Base-by-base conservation (phyloP, 2,329 filamentous ascomycete genomes). In the Aspergillus luchuensis region DNA sequence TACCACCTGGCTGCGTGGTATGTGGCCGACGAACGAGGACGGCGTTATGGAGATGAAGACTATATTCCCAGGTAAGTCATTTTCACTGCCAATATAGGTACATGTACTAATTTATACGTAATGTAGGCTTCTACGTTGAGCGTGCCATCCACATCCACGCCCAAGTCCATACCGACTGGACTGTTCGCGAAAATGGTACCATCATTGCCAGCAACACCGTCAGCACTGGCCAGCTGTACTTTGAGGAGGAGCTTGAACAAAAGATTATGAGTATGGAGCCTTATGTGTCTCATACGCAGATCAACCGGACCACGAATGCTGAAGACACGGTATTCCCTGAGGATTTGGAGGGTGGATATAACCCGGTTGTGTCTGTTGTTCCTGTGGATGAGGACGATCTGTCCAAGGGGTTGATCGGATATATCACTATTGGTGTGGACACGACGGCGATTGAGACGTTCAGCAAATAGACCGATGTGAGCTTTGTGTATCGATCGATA, bases 31-130 rank as follows among this genome's bases (percentile, higher is more conserved):
- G 0, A 77, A 82, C 61, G 63, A 67, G 2, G 74, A 81, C 41
- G 81, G 81, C 30, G 76, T 83, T 30, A 78, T 79, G 53, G 70
- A 74, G 53, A 81, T 83, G 66, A 78, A 80, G 49, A 82, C 80
- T 0, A 69, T 71, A 11, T 71, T 80, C 65, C 79, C 79, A 1
- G 64, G 72, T 61, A 64, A 69, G 56, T 19, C n/a, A 8, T 13
- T 10, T 21, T 4, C 4, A 28, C 6, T 25, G 10, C 21, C 15
- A 11, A 7, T 2, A 48, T 13, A 28, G 6, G 0, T 15, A 49
- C 13, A 25, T 8, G 8, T 28, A 28, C 45, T 48, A 10, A 48
- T 13, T 48, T 5, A 49, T 19, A 30, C 3, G 13, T 15, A 10
- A 63, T 13, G 11, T 23, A 69, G 78, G 78, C 17, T 78, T 80